Evolutionary conservation across 2,329 filamentous ascomycete genomes (phyloP).

Genomic region (Elsinoe ampelina): DNA sequence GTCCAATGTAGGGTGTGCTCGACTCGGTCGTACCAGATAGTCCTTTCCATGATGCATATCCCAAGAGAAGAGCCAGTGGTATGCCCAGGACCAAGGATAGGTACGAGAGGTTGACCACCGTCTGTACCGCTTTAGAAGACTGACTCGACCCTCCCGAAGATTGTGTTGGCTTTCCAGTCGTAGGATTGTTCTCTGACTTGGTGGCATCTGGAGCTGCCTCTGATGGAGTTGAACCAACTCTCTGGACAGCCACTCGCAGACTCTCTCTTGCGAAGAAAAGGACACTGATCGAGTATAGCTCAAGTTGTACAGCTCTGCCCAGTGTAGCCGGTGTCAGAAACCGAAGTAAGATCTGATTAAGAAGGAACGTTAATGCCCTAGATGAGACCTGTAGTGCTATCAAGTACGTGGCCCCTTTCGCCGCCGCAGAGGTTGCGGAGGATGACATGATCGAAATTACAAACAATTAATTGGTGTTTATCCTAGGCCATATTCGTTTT

Average conservation of each 20-base stretch:
- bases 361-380: constrained; percentile 78
- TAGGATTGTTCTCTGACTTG: not conserved
- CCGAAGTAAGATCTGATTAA: constrained; percentile 84
- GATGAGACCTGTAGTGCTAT: constrained; percentile 82
- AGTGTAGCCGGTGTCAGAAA: constrained; percentile 78
- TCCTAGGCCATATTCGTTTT: too few species aligned
- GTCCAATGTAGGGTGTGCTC: constrained; percentile 52
- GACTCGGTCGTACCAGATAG: constrained; percentile 21
- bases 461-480: too few species aligned
- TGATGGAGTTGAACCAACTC: constrained; percentile 35
- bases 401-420: constrained; percentile 71
- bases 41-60: constrained; percentile 53
- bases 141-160: not conserved
- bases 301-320: constrained; percentile 79
- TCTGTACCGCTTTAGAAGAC: constrained; percentile 49
- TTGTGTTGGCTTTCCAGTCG: not conserved
- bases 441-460: not conserved
- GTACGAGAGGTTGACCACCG: constrained; percentile 81
- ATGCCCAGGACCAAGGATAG: constrained; percentile 62
- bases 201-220: not conserved
- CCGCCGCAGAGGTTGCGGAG: constrained; percentile 35
- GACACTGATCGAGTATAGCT: constrained; percentile 87
- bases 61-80: constrained; percentile 54
- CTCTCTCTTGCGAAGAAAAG: constrained; percentile 91
- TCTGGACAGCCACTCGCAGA: constrained; percentile 80